Conservation (phyloP, 2,329 filamentous ascomycete genomes). For the Coleophoma eucalyptorum region DNA sequence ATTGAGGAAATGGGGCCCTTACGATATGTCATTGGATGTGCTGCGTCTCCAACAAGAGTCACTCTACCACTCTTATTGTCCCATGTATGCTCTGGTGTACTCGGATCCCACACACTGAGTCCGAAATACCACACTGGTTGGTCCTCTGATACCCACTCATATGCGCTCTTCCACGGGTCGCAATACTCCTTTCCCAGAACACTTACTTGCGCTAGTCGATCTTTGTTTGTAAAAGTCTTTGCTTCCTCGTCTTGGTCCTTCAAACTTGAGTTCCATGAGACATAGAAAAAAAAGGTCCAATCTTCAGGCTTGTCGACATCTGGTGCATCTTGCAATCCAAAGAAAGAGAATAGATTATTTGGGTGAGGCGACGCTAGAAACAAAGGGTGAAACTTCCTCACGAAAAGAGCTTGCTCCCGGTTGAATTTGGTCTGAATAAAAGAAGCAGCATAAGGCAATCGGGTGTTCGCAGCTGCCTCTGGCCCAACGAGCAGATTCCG, state of each 20-base stretch:
- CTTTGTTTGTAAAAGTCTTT: constrained; percentile 26
- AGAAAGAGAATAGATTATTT: constrained; percentile 37
- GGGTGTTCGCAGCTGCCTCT: constrained; percentile 26
- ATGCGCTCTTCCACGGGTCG: constrained; percentile 39
- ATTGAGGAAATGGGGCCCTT: constrained; percentile 5
- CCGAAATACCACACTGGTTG: constrained; percentile 24
- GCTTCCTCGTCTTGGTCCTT: constrained; percentile 36
- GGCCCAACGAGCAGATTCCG: constrained; percentile 26
- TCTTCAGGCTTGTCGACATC: constrained; percentile 31
- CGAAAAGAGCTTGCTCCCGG: constrained; percentile 35
- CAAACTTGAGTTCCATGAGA: constrained; percentile 35
- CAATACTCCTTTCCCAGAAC: constrained; percentile 31
- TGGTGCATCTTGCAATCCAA: constrained; percentile 38
- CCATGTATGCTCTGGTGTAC: constrained; percentile 24
- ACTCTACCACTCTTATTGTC: constrained; percentile 26
- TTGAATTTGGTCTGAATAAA: constrained; percentile 39
- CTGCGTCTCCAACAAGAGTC: constrained; percentile 29
- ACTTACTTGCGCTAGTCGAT: constrained; percentile 35
- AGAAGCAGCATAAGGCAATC: constrained; percentile 38
- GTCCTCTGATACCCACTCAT: constrained; percentile 29
- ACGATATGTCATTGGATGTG: constrained; percentile 32
- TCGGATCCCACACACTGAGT: constrained; percentile 28
- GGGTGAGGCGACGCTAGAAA: constrained; percentile 39
- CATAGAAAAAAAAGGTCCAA: constrained; percentile 44
- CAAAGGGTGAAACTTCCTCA: constrained; percentile 40